Conservation (phyloP, 345 rosid genomes). For the Pseudoturritis turrita region DNA sequence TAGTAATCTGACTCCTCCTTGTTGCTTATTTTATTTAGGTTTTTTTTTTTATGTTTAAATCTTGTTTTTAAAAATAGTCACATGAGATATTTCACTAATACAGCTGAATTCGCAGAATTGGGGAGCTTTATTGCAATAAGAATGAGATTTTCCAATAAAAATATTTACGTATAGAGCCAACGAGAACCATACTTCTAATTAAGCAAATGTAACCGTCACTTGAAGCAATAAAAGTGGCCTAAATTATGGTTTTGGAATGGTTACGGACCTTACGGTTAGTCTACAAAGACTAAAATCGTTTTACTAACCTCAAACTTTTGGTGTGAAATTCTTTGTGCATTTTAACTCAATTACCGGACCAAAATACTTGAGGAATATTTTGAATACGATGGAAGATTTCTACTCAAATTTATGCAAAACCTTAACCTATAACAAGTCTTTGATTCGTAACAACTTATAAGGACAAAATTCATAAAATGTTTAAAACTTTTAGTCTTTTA, state of each 20-base stretch:
- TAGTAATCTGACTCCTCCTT: not conserved
- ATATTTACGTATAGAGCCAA: not conserved
- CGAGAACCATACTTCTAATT: slow-evolving; percentile 21
- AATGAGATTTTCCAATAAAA: not conserved
- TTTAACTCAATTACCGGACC: no score
- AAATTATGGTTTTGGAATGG: not conserved
- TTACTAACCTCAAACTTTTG: not conserved
- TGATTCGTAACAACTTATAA: no score
- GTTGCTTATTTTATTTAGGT: not conserved
- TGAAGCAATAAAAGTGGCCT: not conserved
- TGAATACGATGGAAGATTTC: no score
- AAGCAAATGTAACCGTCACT: slow-evolving; percentile 15
- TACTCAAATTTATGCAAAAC: no score
- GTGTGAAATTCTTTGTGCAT: no score
- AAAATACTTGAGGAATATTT: no score
- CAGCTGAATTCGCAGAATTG: not conserved
- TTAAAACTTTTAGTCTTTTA: no score
- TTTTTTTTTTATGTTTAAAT: not conserved
- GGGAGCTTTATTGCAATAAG: not conserved
- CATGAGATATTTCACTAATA: not conserved
- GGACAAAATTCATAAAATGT: no score
- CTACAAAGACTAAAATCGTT: not conserved
- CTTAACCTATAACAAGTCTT: no score
- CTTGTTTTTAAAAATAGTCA: not conserved
- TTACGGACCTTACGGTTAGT: slow-evolving; percentile 1